Evolutionary conservation across 202 grass and related monocot species (phyloP).

Genomic region (Zoysia matrella): DNA sequence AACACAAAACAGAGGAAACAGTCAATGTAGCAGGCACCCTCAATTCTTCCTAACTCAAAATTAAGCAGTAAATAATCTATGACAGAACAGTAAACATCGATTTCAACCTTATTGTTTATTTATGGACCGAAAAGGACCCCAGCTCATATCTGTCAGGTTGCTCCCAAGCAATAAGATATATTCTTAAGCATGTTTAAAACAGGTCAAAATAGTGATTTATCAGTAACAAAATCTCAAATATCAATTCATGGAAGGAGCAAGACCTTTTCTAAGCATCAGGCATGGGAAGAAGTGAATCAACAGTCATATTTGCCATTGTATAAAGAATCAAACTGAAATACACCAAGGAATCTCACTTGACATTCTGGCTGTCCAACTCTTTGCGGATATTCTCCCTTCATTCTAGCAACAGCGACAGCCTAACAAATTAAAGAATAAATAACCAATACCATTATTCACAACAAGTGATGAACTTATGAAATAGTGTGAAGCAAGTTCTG

Average conservation of each 20-base stretch:
- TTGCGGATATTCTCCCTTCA: conserved; percentile 81
- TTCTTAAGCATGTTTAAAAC: not conserved
- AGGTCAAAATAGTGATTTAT: not conserved
- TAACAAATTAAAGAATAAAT: conserved; percentile 38
- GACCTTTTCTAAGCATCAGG: not conserved
- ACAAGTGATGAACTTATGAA: conserved; percentile 4
- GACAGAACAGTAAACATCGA: not conserved
- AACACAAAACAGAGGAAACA: not conserved
- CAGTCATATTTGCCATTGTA: not conserved
- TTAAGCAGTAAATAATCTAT: not conserved
- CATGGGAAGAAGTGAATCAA: not conserved
- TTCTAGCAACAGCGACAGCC: conserved; percentile 69
- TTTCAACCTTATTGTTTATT: not conserved
- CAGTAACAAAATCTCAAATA: conserved; percentile 14
- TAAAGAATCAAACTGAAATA: conserved; percentile 10
- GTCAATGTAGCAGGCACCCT: not conserved
- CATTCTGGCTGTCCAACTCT: conserved; percentile 75
- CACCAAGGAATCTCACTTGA: conserved; percentile 51
- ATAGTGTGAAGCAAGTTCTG: not conserved
- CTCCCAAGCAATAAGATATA: not conserved
- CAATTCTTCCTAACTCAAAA: conserved; percentile 1
- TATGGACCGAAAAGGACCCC: not conserved
- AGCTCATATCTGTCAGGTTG: not conserved
- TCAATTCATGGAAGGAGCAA: not conserved
- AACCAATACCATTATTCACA: conserved; percentile 34